Base-by-base conservation (phyloP, 768 basidiomycete species). In the Glaciozyma martinii region DNA sequence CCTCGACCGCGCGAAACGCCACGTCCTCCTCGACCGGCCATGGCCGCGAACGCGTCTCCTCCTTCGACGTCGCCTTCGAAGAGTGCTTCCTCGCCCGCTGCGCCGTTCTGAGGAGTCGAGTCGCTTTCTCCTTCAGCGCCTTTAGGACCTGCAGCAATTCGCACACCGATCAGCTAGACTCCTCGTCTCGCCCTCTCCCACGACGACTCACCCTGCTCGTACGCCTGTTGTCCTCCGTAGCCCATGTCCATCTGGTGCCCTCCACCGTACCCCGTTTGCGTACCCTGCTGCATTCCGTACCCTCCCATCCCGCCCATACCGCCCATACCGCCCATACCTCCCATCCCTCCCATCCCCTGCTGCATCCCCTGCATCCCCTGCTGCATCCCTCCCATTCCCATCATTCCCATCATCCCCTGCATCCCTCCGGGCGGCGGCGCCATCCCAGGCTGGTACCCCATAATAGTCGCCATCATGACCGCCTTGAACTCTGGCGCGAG, bases 21-120 rank as follows among this genome's bases (percentile, higher is more conserved):
- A 16, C 49, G 57, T 37, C 55, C 56, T 19, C 47, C 50, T 40
- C 37, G 37, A 6, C 42, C 42, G 9, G 49, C 5, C 18, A 49
- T 49, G 5, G 47, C 37, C n/a, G 50, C 29, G n/a, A 37, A 62
- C 5, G 32, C 62, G n/a, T 54, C n/a, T 27, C 13, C 23, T n/a
- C n/a, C 13, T 56, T 40, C 42, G 30, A 30, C 10, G 50, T 94
- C 90, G 54, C 92, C 91, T 54, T 91, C 82, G 12, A 89, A 78
- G 42, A 94, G 8, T 55, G 53, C 29, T 15, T 30, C 29, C 32
- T 32, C 16, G 53, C 53, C 19, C 23, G 53, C 30, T 55, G 29
- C 21, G 21, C 30, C 30, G 21, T 37, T 30, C 21, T 3, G 29
- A 13, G 13, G 29, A 32, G 16, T 16, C 33, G 32, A 42, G 46